phyloP scores from a whole-genome alignment of 176 grass and related monocot species.

The Cenchrus fungigraminus region DNA sequence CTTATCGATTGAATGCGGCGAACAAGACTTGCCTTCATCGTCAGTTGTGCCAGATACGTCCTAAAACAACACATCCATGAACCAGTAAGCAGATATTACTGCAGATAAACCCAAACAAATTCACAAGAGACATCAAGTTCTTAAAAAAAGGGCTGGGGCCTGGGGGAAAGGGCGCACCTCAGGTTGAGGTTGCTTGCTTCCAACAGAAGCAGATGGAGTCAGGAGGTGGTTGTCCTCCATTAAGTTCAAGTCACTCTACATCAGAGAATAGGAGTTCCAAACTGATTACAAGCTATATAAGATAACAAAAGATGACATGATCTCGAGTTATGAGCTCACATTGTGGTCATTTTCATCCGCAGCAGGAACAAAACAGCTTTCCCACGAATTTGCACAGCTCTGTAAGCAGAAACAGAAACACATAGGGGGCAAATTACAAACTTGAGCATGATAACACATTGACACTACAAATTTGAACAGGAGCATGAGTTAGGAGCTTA shows the following conservation, averaged over 20 bases:
- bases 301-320: background rate
- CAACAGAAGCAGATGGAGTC: constrained; percentile 15
- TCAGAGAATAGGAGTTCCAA: background rate
- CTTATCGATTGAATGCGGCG: background rate
- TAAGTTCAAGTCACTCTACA: constrained; percentile 17
- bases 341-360: background rate
- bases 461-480: background rate
- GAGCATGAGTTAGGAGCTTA: constrained; percentile 14
- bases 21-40: background rate
- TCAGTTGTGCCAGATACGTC: constrained; percentile 18
- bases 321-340: constrained; percentile 20
- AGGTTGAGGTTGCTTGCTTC: constrained; percentile 17
- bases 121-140: background rate
- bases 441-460: background rate
- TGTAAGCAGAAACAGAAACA: constrained; percentile 27
- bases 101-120: background rate
- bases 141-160: background rate
- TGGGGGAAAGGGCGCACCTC: background rate
- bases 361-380: constrained; percentile 17
- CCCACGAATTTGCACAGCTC: constrained; percentile 48
- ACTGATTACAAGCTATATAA: constrained; percentile 4
- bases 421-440: background rate
- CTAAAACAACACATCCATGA: constrained; percentile 23
- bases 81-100: constrained; percentile 20
- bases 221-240: constrained; percentile 13